These are phyloP conservation scores for Aspergillus sp. DNA, from an alignment of 2,329 filamentous ascomycete species.

Conservation along the genomic window DNA sequence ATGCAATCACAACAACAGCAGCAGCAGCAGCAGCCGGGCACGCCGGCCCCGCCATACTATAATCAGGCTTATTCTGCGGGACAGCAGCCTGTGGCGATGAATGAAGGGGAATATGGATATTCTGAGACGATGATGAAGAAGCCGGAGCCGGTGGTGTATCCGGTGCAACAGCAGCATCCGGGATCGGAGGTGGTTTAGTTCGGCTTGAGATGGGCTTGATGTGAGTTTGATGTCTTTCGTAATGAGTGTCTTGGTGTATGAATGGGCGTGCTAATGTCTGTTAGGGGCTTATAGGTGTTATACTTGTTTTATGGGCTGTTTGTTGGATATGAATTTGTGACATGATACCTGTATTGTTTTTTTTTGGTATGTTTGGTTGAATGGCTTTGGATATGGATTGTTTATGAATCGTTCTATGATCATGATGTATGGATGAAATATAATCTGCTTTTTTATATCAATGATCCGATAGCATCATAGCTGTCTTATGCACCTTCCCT, in stretches of 20 bases:
- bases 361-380: background rate
- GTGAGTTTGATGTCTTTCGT: constrained; percentile 4
- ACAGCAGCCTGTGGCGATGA: background rate
- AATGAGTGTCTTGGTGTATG: background rate
- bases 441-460: background rate
- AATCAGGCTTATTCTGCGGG: background rate
- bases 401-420: background rate
- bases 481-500: too few species aligned
- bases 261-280: background rate
- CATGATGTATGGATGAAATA: background rate
- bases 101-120: background rate
- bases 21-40: background rate
- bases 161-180: constrained; percentile 1
- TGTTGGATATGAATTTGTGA: background rate
- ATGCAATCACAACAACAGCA: background rate
- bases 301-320: background rate
- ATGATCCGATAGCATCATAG: too few species aligned
- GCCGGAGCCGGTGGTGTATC: background rate
- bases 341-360: background rate
- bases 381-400: background rate
- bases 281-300: background rate
- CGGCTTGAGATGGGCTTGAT: background rate
- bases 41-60: background rate
- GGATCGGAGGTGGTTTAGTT: background rate
- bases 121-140: background rate